These are phyloP conservation scores for Penicillium sp. DNA, from an alignment of 2,329 filamentous ascomycete genomes.

Conservation along the genomic window DNA sequence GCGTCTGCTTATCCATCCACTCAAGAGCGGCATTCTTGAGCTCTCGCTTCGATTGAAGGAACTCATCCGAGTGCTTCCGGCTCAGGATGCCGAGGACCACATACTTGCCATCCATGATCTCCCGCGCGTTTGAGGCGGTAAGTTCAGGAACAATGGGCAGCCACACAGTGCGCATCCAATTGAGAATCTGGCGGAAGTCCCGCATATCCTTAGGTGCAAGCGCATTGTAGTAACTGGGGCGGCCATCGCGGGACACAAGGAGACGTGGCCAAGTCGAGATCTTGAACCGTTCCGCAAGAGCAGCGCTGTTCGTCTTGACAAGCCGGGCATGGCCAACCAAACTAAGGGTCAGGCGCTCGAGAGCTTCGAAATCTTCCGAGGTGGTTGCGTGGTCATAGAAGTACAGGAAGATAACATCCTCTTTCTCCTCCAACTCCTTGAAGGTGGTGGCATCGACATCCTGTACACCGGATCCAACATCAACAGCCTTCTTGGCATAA, in stretches of 20 bases:
- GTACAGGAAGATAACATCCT: slow-evolving; percentile 94
- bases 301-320: slow-evolving; percentile 76
- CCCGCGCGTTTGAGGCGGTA: slow-evolving; percentile 77
- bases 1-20: slow-evolving; percentile 97
- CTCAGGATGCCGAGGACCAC: slow-evolving; percentile 89
- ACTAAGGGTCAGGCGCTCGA: slow-evolving; percentile 76
- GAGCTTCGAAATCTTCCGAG: slow-evolving; percentile 76
- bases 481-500: slow-evolving; percentile 78
- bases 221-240: slow-evolving; percentile 80
- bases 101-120: slow-evolving; percentile 89
- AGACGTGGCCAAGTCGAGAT: slow-evolving; percentile 95
- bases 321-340: slow-evolving; percentile 85
- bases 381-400: slow-evolving; percentile 96
- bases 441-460: slow-evolving; percentile 72
- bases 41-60: slow-evolving; percentile 69
- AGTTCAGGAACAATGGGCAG: slow-evolving; percentile 90
- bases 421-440: slow-evolving; percentile 75
- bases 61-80: slow-evolving; percentile 68
- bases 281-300: slow-evolving; percentile 74
- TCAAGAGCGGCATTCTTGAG: slow-evolving; percentile 92
- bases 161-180: slow-evolving; percentile 96
- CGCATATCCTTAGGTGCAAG: slow-evolving; percentile 87
- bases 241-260: slow-evolving; percentile 77
- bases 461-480: slow-evolving; percentile 64
- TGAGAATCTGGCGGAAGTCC: slow-evolving; percentile 67